These are phyloP conservation scores for Lactuca saligna DNA, from an alignment of 129 eudicot genomes.

Conservation along the genomic window DNA sequence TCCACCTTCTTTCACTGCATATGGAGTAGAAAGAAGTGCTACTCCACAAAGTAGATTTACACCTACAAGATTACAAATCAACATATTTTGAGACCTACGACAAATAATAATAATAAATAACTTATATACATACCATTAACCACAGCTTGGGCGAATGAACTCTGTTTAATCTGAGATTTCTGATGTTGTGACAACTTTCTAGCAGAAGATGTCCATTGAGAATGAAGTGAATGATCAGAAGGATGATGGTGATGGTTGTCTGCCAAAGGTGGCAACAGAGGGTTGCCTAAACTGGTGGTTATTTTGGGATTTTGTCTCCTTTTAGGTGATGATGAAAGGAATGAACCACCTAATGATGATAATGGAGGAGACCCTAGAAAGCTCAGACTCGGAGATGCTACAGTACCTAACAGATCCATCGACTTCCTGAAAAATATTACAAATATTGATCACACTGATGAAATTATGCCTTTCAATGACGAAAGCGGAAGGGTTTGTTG, in stretches of 20 bases:
- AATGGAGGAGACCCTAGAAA: slow-evolving; percentile 26
- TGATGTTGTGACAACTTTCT: slow-evolving; percentile 38
- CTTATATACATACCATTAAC: slow-evolving; percentile 60
- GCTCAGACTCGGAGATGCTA: slow-evolving; percentile 27
- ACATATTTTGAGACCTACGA: too few relatives aligned
- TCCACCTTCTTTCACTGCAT: slow-evolving; percentile 89
- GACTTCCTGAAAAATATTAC: slow-evolving; percentile 18
- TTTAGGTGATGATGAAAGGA: slow-evolving; percentile 37
- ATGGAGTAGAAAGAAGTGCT: slow-evolving; percentile 80
- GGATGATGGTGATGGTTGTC: slow-evolving; percentile 48
- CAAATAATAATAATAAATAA: too few relatives aligned
- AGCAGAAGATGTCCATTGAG: slow-evolving; percentile 46
- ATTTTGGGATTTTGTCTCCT: slow-evolving; percentile 44
- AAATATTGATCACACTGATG: too few relatives aligned
- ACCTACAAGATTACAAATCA: slow-evolving; percentile 37
- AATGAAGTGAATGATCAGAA: slow-evolving; percentile 51
- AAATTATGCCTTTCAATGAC: not conserved
- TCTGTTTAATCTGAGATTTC: slow-evolving; percentile 46
- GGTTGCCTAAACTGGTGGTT: slow-evolving; percentile 50
- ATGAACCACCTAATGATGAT: slow-evolving; percentile 14
- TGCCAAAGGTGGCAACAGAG: slow-evolving; percentile 38
- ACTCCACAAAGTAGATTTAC: slow-evolving; percentile 91
- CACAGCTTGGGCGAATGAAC: slow-evolving; percentile 77
- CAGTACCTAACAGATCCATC: slow-evolving; percentile 24
- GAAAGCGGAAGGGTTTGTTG: not conserved